phyloP scores from a whole-genome alignment of 352 stramenopile species.

The Phytophthora crassamura region DNA sequence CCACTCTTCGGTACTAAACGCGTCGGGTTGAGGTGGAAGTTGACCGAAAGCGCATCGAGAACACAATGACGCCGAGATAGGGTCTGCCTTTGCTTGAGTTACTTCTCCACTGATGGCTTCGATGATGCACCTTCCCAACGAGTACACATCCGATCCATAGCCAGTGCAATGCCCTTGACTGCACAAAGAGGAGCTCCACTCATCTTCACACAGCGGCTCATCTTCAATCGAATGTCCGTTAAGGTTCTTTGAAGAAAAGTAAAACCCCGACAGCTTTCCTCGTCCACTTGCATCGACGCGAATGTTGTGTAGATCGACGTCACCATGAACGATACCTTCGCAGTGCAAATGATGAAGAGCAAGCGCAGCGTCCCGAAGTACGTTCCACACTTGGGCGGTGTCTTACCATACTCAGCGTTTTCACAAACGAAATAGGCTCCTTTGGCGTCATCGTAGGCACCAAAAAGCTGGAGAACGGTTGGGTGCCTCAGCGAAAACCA shows the following conservation, averaged over 20 bases:
- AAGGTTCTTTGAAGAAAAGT: background rate
- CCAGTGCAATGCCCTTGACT: too few species aligned
- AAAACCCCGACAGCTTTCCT: slow-evolving; percentile 5
- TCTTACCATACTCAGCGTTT: slow-evolving; percentile 1
- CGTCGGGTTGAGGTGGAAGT: background rate
- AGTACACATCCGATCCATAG: slow-evolving; percentile 1
- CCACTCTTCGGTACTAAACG: slow-evolving; percentile 8
- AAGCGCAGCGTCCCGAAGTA: slow-evolving; percentile 1
- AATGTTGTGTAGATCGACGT: slow-evolving; percentile 8
- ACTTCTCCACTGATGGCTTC: background rate
- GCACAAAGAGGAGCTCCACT: too few species aligned
- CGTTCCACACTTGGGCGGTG: background rate
- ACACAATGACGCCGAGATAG: background rate
- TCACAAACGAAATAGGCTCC: slow-evolving; percentile 5
- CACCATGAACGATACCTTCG: background rate
- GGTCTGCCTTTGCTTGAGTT: background rate
- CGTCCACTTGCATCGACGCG: background rate
- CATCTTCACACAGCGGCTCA: too few species aligned
- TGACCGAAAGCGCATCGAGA: too few species aligned
- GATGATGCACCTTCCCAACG: slow-evolving; percentile 12
- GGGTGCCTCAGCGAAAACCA: slow-evolving; percentile 18
- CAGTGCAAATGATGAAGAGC: slow-evolving; percentile 15
- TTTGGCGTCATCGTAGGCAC: background rate
- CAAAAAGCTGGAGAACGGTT: slow-evolving; percentile 7
- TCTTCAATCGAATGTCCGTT: too few species aligned